phyloP scores from a whole-genome alignment of 495 filamentous ascomycete genomes.

The Filosporella fistucella region DNA sequence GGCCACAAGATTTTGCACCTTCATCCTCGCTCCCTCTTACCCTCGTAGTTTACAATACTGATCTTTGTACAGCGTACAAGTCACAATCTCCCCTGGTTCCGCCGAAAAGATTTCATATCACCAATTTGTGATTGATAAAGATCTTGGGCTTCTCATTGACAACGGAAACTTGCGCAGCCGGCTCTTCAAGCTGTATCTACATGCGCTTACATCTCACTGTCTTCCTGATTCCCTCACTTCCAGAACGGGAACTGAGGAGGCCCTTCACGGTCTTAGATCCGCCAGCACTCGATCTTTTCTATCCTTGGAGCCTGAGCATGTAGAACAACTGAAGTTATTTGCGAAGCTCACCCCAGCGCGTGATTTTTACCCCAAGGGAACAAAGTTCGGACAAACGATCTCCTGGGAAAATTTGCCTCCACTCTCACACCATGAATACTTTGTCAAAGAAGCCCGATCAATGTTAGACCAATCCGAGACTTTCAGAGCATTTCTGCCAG shows the following conservation, averaged over 20 bases:
- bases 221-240: constrained; percentile 52
- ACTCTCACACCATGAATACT: constrained; percentile 47
- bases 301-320: constrained; percentile 33
- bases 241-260: constrained; percentile 60
- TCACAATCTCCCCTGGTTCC: constrained; percentile 27
- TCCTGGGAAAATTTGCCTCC: constrained; percentile 35
- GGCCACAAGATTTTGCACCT: no score
- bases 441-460: constrained; percentile 31
- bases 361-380: constrained; percentile 41
- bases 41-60: no score
- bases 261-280: constrained; percentile 42
- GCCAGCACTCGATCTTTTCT: constrained; percentile 48
- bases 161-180: constrained; percentile 50
- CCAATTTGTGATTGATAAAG: constrained; percentile 39
- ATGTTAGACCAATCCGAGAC: constrained; percentile 38
- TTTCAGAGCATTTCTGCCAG: background rate
- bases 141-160: constrained; percentile 43
- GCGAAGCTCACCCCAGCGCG: constrained; percentile 45
- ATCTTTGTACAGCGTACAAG: no score
- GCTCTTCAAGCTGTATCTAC: constrained; percentile 49
- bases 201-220: constrained; percentile 57
- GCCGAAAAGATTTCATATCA: constrained; percentile 25
- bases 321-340: constrained; percentile 36
- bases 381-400: constrained; percentile 38
- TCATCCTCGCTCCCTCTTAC: no score